A percentile compares a stretch with the other conserved stretches of the same genome.
phyloP scores from a whole-genome alignment of 768 basidiomycete species.

The Rickenella mellea region DNA sequence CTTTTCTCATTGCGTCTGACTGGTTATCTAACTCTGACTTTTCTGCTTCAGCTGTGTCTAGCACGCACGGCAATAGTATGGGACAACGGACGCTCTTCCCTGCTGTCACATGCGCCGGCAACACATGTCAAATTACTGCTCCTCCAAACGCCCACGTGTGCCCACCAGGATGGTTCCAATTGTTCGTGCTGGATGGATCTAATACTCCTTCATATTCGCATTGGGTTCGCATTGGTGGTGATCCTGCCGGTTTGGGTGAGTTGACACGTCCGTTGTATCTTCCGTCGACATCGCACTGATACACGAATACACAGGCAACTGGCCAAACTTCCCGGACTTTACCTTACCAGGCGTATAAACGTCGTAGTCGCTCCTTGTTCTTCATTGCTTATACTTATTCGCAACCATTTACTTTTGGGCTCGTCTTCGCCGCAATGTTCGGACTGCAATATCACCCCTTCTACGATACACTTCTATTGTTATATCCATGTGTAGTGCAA shows the following conservation, averaged over 20 bases:
- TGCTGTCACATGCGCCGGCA: slow-evolving; percentile 56
- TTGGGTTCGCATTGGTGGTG: slow-evolving; percentile 75
- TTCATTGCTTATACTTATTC: neutral
- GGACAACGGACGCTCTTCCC: slow-evolving; percentile 68
- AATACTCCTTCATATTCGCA: slow-evolving; percentile 67
- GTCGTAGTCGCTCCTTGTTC: slow-evolving; percentile 6
- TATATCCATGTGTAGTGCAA: too few relatives aligned
- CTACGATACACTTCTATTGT: too few relatives aligned
- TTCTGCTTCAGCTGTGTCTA: slow-evolving; percentile 49
- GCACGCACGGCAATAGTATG: slow-evolving; percentile 74
- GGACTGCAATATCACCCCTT: too few relatives aligned
- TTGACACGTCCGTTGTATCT: neutral
- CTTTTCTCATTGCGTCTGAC: neutral
- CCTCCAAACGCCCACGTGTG: slow-evolving; percentile 61
- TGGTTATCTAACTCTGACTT: slow-evolving; percentile 6
- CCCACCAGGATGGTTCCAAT: slow-evolving; percentile 70
- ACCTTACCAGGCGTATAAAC: slow-evolving; percentile 49
- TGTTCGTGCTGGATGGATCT: slow-evolving; percentile 71
- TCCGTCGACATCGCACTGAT: neutral
- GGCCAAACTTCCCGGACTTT: slow-evolving; percentile 66
- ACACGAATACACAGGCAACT: slow-evolving; percentile 31
- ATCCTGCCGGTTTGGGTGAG: slow-evolving; percentile 45
- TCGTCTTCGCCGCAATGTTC: too few relatives aligned
- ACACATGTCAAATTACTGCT: slow-evolving; percentile 66
- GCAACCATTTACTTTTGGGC: neutral